Conservation (phyloP, 805 yeast species). For the Wickerhamomyces hampshirensis region DNA sequence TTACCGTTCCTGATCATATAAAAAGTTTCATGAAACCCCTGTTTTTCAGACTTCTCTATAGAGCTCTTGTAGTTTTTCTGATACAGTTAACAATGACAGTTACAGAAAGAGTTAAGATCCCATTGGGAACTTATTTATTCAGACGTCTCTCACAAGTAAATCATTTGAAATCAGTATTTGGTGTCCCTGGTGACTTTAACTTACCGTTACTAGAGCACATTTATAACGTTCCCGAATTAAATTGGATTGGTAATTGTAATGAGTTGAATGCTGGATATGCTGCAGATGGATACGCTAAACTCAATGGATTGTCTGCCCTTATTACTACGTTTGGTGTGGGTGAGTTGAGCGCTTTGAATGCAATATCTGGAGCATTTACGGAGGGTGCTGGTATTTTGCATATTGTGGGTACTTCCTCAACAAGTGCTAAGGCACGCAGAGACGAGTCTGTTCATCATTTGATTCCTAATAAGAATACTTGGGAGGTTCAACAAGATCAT, state of each 20-base stretch:
- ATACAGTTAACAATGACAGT: slow-evolving; percentile 17
- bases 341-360: slow-evolving; percentile 80
- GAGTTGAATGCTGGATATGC: slow-evolving; percentile 90
- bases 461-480: slow-evolving; percentile 41
- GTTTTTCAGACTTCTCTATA: too few relatives aligned
- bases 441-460: slow-evolving; percentile 43
- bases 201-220: slow-evolving; percentile 61
- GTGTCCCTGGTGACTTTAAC: slow-evolving; percentile 75
- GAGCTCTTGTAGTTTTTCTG: too few relatives aligned
- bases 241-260: slow-evolving; percentile 83
- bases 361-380: slow-evolving; percentile 76
- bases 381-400: slow-evolving; percentile 81
- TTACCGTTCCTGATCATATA: too few relatives aligned
- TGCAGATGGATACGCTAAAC: slow-evolving; percentile 81
- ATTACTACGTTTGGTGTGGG: slow-evolving; percentile 82
- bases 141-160: slow-evolving; percentile 49
- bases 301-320: slow-evolving; percentile 31
- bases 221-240: slow-evolving; percentile 41
- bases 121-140: slow-evolving; percentile 63
- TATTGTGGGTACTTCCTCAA: slow-evolving; percentile 77
- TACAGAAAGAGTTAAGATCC: slow-evolving; percentile 23
- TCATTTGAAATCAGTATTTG: slow-evolving; percentile 54
- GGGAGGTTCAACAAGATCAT: slow-evolving; percentile 48
- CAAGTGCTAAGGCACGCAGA: slow-evolving; percentile 27
- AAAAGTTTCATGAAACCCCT: too few relatives aligned